A percentile compares a stretch with the other conserved stretches of the same genome.
Conservation (phyloP, 1,139 yeast species). For the Debaryomyces psychrophilus region DNA sequence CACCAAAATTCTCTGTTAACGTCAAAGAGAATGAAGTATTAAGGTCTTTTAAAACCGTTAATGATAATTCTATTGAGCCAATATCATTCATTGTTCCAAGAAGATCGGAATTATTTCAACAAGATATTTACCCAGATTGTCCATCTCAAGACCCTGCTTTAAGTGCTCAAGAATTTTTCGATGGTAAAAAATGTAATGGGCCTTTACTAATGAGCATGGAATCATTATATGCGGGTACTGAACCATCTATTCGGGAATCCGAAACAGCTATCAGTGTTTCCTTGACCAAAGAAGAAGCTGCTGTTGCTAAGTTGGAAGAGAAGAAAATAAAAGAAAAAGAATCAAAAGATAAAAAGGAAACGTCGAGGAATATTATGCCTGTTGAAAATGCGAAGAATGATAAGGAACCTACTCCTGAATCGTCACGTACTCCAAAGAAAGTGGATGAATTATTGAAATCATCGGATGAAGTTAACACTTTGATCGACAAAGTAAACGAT, state of each 20-base stretch:
- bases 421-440: constrained; percentile 19
- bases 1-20: constrained; percentile 81
- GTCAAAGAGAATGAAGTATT: constrained; percentile 84
- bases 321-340: constrained; percentile 18
- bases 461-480: constrained; percentile 39
- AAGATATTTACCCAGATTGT: constrained; percentile 89
- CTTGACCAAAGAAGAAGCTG: constrained; percentile 28
- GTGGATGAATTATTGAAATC: constrained; percentile 48
- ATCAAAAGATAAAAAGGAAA: constrained; percentile 7
- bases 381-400: constrained; percentile 15
- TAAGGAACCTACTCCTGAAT: constrained; percentile 20
- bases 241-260: constrained; percentile 45
- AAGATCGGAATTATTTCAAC: constrained; percentile 89
- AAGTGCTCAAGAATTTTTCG: constrained; percentile 75
- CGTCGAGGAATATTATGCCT: constrained; percentile 12
- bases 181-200: constrained; percentile 75
- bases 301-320: constrained; percentile 24
- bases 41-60: constrained; percentile 79
- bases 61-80: constrained; percentile 83
- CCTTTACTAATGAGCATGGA: constrained; percentile 82
- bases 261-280: constrained; percentile 34
- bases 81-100: constrained; percentile 91
- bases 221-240: constrained; percentile 75
- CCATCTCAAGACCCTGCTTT: constrained; percentile 81
- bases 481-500: constrained; percentile 44